Evolutionary conservation across 768 basidiomycete genomes (phyloP).

Genomic region (Saitozyma podzolica): DNA sequence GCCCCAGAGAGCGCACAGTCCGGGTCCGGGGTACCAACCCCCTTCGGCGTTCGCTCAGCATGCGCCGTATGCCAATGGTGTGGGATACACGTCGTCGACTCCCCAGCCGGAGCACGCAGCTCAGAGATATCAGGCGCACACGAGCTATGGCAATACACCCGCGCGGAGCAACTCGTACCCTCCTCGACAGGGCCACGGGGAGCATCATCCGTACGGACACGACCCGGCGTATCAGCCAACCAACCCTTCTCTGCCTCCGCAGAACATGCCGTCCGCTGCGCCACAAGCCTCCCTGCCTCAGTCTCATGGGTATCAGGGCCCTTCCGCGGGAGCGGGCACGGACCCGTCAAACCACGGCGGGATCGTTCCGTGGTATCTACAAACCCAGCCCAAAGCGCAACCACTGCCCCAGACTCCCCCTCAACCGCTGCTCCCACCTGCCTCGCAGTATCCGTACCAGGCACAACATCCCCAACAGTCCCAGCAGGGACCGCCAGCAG

Average conservation of each 20-base stretch:
- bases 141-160: neutral
- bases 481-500: constrained; percentile 15
- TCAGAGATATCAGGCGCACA: neutral
- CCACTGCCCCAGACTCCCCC: constrained; percentile 10
- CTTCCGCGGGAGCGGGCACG: too few species aligned
- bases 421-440: neutral
- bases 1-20: constrained; percentile 17
- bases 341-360: constrained; percentile 11
- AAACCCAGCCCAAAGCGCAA: constrained; percentile 28
- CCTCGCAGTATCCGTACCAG: neutral
- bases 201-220: constrained; percentile 1
- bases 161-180: constrained; percentile 6
- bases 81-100: neutral
- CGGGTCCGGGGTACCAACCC: constrained; percentile 6
- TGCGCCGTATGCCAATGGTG: neutral
- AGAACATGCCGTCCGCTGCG: too few species aligned
- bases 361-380: constrained; percentile 47
- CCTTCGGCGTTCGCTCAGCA: too few species aligned
- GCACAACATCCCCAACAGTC: neutral
- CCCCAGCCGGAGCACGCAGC: neutral
- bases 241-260: too few species aligned
- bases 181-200: neutral
- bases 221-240: neutral
- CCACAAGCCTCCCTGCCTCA: too few species aligned
- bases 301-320: too few species aligned